These are phyloP conservation scores for Seiridium cupressi DNA, from an alignment of 2,329 filamentous ascomycete species.

Conservation along the genomic window DNA sequence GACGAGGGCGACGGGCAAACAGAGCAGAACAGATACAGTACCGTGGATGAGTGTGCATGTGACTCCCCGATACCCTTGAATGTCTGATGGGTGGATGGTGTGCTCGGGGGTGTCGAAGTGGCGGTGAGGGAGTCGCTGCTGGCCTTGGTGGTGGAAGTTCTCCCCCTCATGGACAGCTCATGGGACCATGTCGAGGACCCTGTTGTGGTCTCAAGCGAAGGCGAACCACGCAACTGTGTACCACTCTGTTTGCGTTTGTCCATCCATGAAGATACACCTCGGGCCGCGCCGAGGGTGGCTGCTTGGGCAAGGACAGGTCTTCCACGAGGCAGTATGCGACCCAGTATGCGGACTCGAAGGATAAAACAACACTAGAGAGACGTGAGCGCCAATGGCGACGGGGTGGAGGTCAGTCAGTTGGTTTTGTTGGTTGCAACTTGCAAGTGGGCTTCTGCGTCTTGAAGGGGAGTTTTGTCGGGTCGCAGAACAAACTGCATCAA, in stretches of 20 bases:
- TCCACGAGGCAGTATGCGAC: no score
- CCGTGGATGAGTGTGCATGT: not conserved
- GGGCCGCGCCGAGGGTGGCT: conserved; percentile 2
- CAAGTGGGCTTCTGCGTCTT: not conserved
- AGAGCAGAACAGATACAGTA: not conserved
- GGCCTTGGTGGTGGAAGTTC: not conserved
- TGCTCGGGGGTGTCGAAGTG: conserved; percentile 4
- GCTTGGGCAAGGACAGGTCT: not conserved
- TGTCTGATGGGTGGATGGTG: conserved; percentile 1
- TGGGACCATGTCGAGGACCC: conserved; percentile 3
- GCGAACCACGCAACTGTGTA: not conserved
- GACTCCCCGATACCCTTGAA: not conserved
- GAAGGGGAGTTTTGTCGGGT: not conserved
- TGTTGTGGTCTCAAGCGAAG: not conserved
- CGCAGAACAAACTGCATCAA: not conserved
- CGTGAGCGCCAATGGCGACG: no score
- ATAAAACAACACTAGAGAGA: no score
- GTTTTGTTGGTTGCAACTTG: no score
- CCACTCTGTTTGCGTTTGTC: conserved; percentile 6
- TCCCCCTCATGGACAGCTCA: not conserved
- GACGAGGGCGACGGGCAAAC: not conserved
- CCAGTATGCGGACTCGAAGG: no score
- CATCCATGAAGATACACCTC: conserved; percentile 6
- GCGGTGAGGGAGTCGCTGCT: conserved; percentile 4
- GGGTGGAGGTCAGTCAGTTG: no score